Conservation (phyloP, 441 rosid species). For the Brassica hybrid region DNA sequence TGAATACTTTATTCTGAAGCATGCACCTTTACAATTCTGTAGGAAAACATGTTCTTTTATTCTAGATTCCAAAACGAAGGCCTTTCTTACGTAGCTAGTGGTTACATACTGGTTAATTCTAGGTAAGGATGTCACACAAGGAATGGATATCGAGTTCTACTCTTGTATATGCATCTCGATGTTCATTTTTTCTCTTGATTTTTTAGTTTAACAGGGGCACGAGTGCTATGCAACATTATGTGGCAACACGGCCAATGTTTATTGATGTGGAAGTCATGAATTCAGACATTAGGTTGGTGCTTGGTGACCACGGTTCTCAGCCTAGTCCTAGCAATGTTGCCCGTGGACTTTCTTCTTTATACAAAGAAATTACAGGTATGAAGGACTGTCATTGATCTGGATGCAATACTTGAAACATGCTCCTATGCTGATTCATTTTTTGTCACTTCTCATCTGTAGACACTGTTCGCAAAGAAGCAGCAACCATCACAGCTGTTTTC, state of each 20-base stretch:
- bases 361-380: constrained; percentile 96
- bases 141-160: constrained; percentile 26
- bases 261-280: constrained; percentile 98
- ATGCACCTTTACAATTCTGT: constrained; percentile 22
- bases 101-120: constrained; percentile 14
- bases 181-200: constrained; percentile 37
- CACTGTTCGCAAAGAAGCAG: constrained; percentile 98
- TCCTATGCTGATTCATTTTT: constrained; percentile 30
- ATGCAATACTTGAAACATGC: constrained; percentile 31
- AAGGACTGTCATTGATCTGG: constrained; percentile 38
- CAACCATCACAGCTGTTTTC: constrained; percentile 96
- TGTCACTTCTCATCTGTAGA: constrained; percentile 57
- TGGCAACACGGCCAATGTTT: constrained; percentile 99
- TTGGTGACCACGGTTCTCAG: constrained; percentile 92
- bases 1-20: constrained; percentile 43
- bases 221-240: constrained; percentile 99
- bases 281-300: constrained; percentile 93
- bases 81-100: constrained; percentile 24
- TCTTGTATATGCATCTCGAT: constrained; percentile 29
- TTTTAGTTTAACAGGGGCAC: constrained; percentile 98
- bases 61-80: constrained; percentile 11
- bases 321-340: constrained; percentile 96
- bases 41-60: constrained; percentile 18
- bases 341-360: constrained; percentile 91
- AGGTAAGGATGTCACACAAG: background rate